A percentile compares a stretch with the other conserved stretches of the same genome.
Evolutionary conservation across 1,139 yeast genomes (phyloP).

Genomic region (Candida neerlandica): DNA sequence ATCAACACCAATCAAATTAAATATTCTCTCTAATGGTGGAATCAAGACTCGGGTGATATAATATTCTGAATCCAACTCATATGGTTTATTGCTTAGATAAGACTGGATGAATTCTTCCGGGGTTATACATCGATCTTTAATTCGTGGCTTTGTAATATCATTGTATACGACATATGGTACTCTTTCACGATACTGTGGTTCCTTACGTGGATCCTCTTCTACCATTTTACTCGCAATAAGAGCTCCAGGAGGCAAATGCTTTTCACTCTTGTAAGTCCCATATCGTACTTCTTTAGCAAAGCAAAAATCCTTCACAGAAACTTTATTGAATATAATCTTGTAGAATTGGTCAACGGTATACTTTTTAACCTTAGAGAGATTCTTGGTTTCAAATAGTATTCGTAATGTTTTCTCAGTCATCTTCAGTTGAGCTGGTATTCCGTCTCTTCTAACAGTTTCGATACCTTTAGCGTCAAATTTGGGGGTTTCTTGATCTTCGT

Average conservation of each 20-base stretch:
- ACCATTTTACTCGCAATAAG: constrained; percentile 65
- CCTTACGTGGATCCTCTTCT: constrained; percentile 67
- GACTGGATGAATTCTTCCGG: constrained; percentile 69
- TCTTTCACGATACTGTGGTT: constrained; percentile 86
- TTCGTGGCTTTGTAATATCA: constrained; percentile 64
- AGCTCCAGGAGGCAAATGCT: constrained; percentile 89
- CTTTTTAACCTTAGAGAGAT: constrained; percentile 67
- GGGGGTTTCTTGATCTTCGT: constrained; percentile 55
- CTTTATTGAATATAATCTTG: constrained; percentile 61
- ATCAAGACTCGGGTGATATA: constrained; percentile 80
- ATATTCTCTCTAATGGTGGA: constrained; percentile 87
- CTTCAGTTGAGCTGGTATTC: constrained; percentile 88
- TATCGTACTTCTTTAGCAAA: constrained; percentile 88
- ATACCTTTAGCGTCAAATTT: constrained; percentile 94
- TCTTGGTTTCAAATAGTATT: constrained; percentile 69
- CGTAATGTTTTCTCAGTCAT: constrained; percentile 72
- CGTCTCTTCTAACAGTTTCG: constrained; percentile 92
- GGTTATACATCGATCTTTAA: constrained; percentile 77
- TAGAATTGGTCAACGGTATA: constrained; percentile 67
- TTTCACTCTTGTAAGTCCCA: constrained; percentile 77
- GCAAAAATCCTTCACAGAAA: constrained; percentile 79
- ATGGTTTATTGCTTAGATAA: constrained; percentile 30
- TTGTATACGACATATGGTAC: constrained; percentile 82
- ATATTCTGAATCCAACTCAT: constrained; percentile 74
- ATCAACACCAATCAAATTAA: constrained; percentile 82